A percentile compares a stretch with the other conserved stretches of the same genome.
These are phyloP conservation scores for Magnusiomyces ingens DNA, from an alignment of 1,139 yeast species.

Conservation along the genomic window DNA sequence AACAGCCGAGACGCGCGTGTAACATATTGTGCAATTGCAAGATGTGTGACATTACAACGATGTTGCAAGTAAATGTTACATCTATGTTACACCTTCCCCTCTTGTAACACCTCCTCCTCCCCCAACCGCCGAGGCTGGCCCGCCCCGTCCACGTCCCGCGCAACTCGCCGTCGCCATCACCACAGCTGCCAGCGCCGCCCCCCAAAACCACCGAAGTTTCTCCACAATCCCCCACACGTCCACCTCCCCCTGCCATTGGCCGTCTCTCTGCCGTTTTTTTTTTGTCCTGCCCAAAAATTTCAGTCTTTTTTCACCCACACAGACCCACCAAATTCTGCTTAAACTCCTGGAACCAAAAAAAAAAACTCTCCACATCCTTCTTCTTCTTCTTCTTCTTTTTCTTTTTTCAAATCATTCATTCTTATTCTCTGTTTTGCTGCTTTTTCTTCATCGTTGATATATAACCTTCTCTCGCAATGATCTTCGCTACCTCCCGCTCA, in stretches of 20 bases:
- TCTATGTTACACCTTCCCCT: no score
- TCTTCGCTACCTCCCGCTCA: constrained; percentile 5
- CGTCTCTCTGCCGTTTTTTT: background rate
- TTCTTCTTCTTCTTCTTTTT: background rate
- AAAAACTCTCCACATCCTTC: no score
- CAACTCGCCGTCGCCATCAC: no score
- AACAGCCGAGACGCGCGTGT: no score
- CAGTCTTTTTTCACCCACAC: background rate
- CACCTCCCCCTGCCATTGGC: constrained; percentile 1
- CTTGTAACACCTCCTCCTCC: no score
- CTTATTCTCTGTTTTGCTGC: constrained; percentile 5
- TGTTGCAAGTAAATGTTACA: no score
- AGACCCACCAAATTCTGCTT: background rate
- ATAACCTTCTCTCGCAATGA: constrained; percentile 2
- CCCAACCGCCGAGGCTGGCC: no score
- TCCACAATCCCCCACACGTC: constrained; percentile 10
- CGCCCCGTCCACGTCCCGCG: no score
- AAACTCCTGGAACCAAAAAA: no score
- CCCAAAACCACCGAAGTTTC: constrained; percentile 10
- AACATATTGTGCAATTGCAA: no score
- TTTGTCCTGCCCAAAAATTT: background rate
- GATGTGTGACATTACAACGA: no score
- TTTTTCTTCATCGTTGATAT: background rate
- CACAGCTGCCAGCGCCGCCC: background rate
- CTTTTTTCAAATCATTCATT: background rate